Base-by-base conservation (phyloP, 2,329 filamentous ascomycete genomes). In the Claviceps purpurea region DNA sequence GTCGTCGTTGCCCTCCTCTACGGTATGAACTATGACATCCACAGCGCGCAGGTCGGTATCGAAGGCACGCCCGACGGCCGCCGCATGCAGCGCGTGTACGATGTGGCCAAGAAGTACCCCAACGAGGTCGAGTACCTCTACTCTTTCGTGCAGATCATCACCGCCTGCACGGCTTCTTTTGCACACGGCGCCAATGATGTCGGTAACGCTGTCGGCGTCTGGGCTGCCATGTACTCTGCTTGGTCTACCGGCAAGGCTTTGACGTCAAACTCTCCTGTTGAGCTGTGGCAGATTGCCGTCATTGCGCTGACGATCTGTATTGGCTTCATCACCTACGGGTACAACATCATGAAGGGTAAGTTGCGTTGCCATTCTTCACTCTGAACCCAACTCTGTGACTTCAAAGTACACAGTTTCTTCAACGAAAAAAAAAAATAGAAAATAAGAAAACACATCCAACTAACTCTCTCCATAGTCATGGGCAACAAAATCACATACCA, bases 261-360 rank as follows among this genome's bases (percentile, higher is more conserved):
- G 14, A 70, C 71, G 2, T 67, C 80, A 57, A 86, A 87, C 69
- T 77, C 81, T 2, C 3, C 76, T 0, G 85, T 90, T 0, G 82
- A 83, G 3, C 62, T 85, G 46, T 91, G 87, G 87, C 85, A 89
- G 67, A 76, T 90, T 51, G 86, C 82, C 49, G 82, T 89, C 18
- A 70, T 86, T 13, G 74, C 80, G 26, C 65, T 73, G 1, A 79
- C 73, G 41, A 82, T 88, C 62, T 86, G 76, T 47, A 56, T 82
- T 43, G 85, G 85, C 58, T 74, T 89, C 53, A 73, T 82, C 62
- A 88, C 84, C 14, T 89, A 88, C 60, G 85, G 85, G 10, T 89
- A 88, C 72, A 88, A 89, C 73, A 89, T 89, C 70, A 89, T 89
- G 84, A 87, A 86, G 71, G 81, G 78, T 81, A 68, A 66, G 75